Evolutionary conservation across 352 stramenopile species (phyloP), one percentile per base, ranked within the genome.

Genomic region (Phytophthora cactorum): DNA sequence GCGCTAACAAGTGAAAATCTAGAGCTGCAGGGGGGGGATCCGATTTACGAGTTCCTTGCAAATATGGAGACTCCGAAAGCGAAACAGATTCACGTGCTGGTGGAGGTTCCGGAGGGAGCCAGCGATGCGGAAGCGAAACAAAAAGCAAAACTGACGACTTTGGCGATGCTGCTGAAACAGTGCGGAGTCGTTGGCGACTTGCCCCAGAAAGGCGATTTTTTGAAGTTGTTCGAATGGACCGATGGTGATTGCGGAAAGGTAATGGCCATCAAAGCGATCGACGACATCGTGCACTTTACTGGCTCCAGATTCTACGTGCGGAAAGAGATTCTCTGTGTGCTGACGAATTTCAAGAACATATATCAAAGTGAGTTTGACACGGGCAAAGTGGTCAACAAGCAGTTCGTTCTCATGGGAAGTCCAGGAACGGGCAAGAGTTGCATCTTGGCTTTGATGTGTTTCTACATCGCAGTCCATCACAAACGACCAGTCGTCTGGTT

Each of bases 351-450:
- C 14, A 28, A 53, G n/a, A n/a, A n/a, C 5, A 47, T 17, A 9
- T 39, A 39, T 39, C 9, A 3, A 3, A 9, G 12, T 12, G 34
- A 39, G n/a, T n/a, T n/a, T n/a, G n/a, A n/a, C n/a, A n/a, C n/a
- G n/a, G n/a, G n/a, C 34, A 39, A 39, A n/a, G n/a, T n/a, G 34
- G 6, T 39, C 34, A 39, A 44, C 15, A 63, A 52, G 28, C 52
- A 68, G 61, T 68, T 63, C 22, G 9, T 62, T 29, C 25, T 61
- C 8, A 4, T 63, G 25, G 52, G 61, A 10, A 58, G 44, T 22
- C 61, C 52, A 47, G 61, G 61, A 14, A 63, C 36, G 10, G 52
- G 52, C 32, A 68, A 68, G 36, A 69, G 61, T 27, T 69, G 61
- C 52, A 31, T 69, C 9, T 53, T 69, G 28, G 52, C 53, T 4